phyloP scores from a whole-genome alignment of 2,329 filamentous ascomycete genomes.

The Scortechinia acanthostroma region DNA sequence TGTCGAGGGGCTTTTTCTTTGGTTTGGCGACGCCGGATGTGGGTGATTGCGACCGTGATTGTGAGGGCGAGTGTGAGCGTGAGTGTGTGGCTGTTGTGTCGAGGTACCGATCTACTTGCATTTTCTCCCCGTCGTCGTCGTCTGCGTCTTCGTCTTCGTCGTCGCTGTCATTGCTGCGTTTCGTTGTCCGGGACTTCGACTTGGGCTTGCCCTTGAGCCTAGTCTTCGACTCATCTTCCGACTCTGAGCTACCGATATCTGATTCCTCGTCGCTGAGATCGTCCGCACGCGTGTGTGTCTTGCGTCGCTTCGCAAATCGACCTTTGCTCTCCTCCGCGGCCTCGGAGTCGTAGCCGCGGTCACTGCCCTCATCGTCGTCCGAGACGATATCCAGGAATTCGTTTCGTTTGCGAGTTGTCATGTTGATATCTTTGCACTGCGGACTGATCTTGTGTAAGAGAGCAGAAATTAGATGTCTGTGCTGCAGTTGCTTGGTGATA shows the following conservation, averaged over 20 bases:
- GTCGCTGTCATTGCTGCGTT: neutral
- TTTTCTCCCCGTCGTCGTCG: conserved; percentile 6
- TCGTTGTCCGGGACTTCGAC: too few species aligned
- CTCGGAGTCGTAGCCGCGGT: conserved; percentile 7
- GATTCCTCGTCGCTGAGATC: neutral
- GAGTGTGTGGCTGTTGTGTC: neutral
- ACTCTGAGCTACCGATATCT: neutral
- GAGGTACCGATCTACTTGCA: conserved; percentile 4
- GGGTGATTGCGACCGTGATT: too few species aligned
- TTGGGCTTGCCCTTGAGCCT: conserved; percentile 8
- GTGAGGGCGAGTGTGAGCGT: neutral
- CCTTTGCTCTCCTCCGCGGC: conserved; percentile 8
- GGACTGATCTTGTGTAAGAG: too few species aligned
- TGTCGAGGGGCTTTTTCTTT: conserved; percentile 17
- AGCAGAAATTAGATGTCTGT: too few species aligned
- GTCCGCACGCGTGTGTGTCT: conserved; percentile 4
- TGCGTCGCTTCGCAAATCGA: conserved; percentile 4
- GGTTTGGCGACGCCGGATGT: neutral
- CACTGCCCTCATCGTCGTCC: conserved; percentile 7
- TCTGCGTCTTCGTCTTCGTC: conserved; percentile 3
- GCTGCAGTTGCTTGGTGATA: too few species aligned
- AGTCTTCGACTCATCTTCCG: neutral
- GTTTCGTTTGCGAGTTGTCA: conserved; percentile 5
- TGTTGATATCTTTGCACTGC: neutral
- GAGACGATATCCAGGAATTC: conserved; percentile 5